Evolutionary conservation across 768 basidiomycete genomes (phyloP).

Genomic region (Naganishia kalamii): DNA sequence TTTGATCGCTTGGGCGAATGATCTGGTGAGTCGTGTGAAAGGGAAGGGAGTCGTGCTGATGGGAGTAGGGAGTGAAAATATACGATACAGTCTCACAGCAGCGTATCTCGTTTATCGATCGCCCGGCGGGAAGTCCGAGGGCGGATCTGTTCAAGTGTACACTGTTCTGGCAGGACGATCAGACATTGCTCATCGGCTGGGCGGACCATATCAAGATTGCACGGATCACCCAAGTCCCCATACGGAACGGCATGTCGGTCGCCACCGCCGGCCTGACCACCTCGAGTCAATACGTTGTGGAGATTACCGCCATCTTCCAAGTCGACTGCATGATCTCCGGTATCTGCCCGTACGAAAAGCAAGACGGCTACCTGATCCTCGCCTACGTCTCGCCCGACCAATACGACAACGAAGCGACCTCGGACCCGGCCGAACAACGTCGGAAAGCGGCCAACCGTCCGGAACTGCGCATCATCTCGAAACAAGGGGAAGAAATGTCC

Average conservation of each 20-base stretch:
- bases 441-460: constrained; percentile 84
- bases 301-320: constrained; percentile 85
- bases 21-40: constrained; percentile 55
- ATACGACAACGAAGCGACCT: constrained; percentile 63
- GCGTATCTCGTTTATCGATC: constrained; percentile 77
- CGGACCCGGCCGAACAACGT: constrained; percentile 66
- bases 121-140: constrained; percentile 72
- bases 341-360: constrained; percentile 62
- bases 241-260: background rate
- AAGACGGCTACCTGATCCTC: constrained; percentile 63
- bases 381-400: constrained; percentile 78
- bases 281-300: constrained; percentile 55
- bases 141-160: constrained; percentile 92
- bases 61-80: constrained; percentile 75
- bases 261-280: constrained; percentile 19
- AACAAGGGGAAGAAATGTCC: constrained; percentile 77
- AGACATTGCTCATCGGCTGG: constrained; percentile 85
- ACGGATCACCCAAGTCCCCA: constrained; percentile 47
- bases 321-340: constrained; percentile 94
- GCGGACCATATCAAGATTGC: constrained; percentile 88
- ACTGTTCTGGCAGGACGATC: constrained; percentile 85
- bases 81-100: constrained; percentile 74
- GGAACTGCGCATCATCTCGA: constrained; percentile 84
- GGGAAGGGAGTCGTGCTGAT: background rate
- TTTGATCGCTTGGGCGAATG: constrained; percentile 94